A percentile compares a stretch with the other conserved stretches of the same genome.
Conservation (phyloP, 2,329 filamentous ascomycete species). For the Pseudogymnoascus sp. region DNA sequence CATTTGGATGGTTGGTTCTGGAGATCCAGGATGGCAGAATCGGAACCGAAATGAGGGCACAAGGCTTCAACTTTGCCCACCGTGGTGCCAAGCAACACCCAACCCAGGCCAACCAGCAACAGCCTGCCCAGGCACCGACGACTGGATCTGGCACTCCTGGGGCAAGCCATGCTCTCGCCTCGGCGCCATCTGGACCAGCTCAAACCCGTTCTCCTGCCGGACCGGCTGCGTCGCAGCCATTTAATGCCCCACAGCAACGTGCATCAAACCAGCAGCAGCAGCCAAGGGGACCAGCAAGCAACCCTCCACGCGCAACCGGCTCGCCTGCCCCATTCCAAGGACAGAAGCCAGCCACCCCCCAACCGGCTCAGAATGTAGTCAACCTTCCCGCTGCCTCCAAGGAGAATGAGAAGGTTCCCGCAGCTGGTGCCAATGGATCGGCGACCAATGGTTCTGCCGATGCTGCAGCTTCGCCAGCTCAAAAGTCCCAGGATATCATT, state of each 20-base stretch:
- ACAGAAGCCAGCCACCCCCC: slow-evolving; percentile 41
- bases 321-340: slow-evolving; percentile 25
- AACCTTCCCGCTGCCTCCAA: slow-evolving; percentile 38
- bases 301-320: slow-evolving; percentile 24
- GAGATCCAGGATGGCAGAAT: slow-evolving; percentile 95
- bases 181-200: slow-evolving; percentile 26
- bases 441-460: slow-evolving; percentile 40
- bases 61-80: slow-evolving; percentile 98
- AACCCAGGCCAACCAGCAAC: slow-evolving; percentile 29
- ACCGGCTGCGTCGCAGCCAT: slow-evolving; percentile 22
- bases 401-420: slow-evolving; percentile 48
- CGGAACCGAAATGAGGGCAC: slow-evolving; percentile 95
- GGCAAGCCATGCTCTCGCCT: slow-evolving; percentile 28
- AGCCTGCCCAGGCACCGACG: slow-evolving; percentile 30
- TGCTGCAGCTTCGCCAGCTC: slow-evolving; percentile 48
- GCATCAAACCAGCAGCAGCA: slow-evolving; percentile 23
- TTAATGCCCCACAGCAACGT: slow-evolving; percentile 22
- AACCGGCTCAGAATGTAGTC: slow-evolving; percentile 30
- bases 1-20: slow-evolving; percentile 90
- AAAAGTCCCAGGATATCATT: slow-evolving; percentile 63
- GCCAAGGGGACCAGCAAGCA: slow-evolving; percentile 24
- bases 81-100: slow-evolving; percentile 72
- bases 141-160: slow-evolving; percentile 29
- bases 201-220: slow-evolving; percentile 21
- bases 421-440: slow-evolving; percentile 43